Base-by-base conservation (phyloP, 257 asterid genomes). In the Nicotiana obtusifolia region DNA sequence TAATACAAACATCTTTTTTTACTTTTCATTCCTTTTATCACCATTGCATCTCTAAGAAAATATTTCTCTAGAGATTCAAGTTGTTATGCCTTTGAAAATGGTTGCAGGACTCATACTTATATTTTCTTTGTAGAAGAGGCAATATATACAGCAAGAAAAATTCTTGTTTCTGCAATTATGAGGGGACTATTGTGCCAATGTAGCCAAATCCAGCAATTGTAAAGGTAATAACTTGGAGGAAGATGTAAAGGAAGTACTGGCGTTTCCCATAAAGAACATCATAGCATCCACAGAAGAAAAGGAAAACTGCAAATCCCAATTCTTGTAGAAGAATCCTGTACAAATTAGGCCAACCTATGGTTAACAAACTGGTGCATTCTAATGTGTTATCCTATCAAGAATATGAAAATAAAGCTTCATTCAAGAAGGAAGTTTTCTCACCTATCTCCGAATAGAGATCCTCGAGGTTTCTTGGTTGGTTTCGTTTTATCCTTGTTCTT, bases 121-220 rank as follows among this genome's bases (percentile, higher is more conserved):
- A 30, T 49, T 28, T 37, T 49, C 17, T 0, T 14, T 24, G 20
- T 64, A 44, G 11, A 37, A 7, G 31, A 68, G 57, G 7, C 77
- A 69, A 10, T 15, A 22, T 30, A 30, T 3, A 37, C 60, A 24
- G 0, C 26, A 68, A 24, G 13, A 16, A 3, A 30, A 3, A 10
- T 0, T 41, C 37, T 14, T 61, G 37, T n/a, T 64, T 60, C 11
- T 35, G 26, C 60, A 28, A 80, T 80, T 64, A 80, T 0, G 78
- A 80, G 7, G 90, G 88, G 52, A 90, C 87, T 6, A 87, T 85
- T 31, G 89, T 87, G 60, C 95, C 95, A 53, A 91, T 64, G 62
- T 87, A 90, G 68, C 95, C 93, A 35, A 91, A 85, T 81, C 95
- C 95, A 16, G 88, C 90, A 9, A 91, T 87, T 10, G 91, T 84